These are phyloP conservation scores for Wallacemonas rigidus DNA, from an alignment of 208 protist species.

Conservation along the genomic window DNA sequence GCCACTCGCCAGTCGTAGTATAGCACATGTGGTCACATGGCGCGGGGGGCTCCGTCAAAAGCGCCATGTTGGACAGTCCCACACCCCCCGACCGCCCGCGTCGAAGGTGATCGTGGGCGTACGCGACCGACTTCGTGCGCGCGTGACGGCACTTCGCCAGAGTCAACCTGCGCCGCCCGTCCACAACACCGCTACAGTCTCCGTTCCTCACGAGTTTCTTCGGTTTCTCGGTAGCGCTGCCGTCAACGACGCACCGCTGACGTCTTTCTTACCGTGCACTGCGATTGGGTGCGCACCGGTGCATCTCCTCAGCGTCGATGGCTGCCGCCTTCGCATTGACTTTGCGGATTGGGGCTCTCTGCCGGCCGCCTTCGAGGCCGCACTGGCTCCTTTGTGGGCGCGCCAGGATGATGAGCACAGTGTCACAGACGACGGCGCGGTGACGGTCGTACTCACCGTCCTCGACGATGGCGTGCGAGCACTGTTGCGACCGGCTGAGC, in stretches of 20 bases:
- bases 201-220: conserved; percentile 26
- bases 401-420: too few relatives aligned
- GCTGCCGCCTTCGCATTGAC: conserved; percentile 33
- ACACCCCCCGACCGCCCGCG: background rate
- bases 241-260: conserved; percentile 35
- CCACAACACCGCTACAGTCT: background rate
- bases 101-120: background rate
- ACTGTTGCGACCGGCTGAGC: background rate
- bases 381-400: background rate
- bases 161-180: background rate
- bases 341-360: background rate
- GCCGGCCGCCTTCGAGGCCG: background rate
- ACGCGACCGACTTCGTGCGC: conserved; percentile 4
- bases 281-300: conserved; percentile 19
- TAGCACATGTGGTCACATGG: background rate
- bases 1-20: background rate
- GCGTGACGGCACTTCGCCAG: background rate
- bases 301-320: conserved; percentile 38
- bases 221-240: conserved; percentile 27
- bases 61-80: background rate
- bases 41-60: background rate
- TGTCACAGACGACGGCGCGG: background rate
- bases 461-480: background rate
- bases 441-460: background rate
- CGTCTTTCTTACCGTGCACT: conserved; percentile 25